Evolutionary conservation across 805 yeast genomes (phyloP).

Genomic region (Yarrowia hollandica): DNA sequence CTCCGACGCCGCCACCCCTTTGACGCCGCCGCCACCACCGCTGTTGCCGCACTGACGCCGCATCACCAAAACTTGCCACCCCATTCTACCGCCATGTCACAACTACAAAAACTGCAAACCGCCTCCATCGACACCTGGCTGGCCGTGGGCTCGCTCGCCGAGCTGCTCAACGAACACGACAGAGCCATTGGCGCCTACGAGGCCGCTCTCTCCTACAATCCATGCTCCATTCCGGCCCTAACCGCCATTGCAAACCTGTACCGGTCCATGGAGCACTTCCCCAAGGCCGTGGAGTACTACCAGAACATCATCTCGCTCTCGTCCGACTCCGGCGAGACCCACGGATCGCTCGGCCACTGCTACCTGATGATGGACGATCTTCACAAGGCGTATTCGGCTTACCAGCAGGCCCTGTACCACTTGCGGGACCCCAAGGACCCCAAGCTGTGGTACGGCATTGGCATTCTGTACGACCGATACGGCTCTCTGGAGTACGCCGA

Average conservation of each 20-base stretch:
- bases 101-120: constrained; percentile 37
- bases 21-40: background rate
- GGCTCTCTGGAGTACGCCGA: constrained; percentile 97
- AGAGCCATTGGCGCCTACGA: constrained; percentile 88
- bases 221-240: constrained; percentile 80
- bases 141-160: constrained; percentile 86
- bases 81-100: background rate
- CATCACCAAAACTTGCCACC: background rate
- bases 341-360: constrained; percentile 95
- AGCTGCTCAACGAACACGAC: constrained; percentile 82
- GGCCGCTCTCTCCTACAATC: constrained; percentile 80
- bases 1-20: background rate
- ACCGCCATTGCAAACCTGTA: constrained; percentile 85
- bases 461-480: constrained; percentile 91
- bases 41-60: too few relatives aligned
- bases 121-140: constrained; percentile 67
- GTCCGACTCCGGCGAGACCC: constrained; percentile 90
- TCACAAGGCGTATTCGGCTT: constrained; percentile 92
- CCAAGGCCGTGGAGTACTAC: constrained; percentile 91
- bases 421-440: constrained; percentile 93
- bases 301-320: constrained; percentile 79
- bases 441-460: constrained; percentile 97
- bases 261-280: constrained; percentile 84
- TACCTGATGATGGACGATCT: constrained; percentile 94
- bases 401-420: constrained; percentile 92